Evolutionary conservation across 768 basidiomycete genomes (phyloP), one percentile per base, ranked within the genome.

Genomic region (Sistotremastrum suecicum): DNA sequence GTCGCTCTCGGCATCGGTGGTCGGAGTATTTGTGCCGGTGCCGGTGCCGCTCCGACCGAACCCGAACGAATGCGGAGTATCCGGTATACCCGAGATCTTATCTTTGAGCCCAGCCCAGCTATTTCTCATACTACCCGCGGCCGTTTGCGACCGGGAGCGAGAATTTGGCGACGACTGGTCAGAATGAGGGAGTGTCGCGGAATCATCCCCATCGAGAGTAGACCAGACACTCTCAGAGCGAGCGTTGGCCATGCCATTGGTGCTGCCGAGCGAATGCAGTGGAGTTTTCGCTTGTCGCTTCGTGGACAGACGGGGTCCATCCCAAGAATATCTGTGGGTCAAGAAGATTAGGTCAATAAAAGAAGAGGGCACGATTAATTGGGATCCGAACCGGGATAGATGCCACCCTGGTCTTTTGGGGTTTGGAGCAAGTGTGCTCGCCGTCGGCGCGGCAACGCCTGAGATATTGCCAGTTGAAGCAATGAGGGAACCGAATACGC

Each of bases 401-500:
- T 70, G 68, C 52, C 76, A 86, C 9, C 85, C 84, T 2, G 79
- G 69, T 39, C 71, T 63, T 52, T 74, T 70, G 35, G 81, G 54
- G 51, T 78, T 71, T 1, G 83, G 82, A 5, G 66, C 76, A 53
- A 68, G 67, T 30, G 63, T 64, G 42, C 61, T 71, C 39, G 67
- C 61, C 7, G 54, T 51, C 0, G 82, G 81, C 0, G 78, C 71
- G 5, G 76, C 74, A 3, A 71, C 71, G 11, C 80, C 83, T 1
- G 71, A 64, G 5, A 88, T 61, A 41, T 77, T 75, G 3, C 75
- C 78, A 0, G 83, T 77, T 47, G 77, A 76, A 5, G 80, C 74
- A 20, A 90, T 76, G 34, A 89, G 69, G 3, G 82, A 71, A 0
- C 80, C 83, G 48, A 82, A 70, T 2, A 80, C 80, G 4, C 80